phyloP scores from a whole-genome alignment of 306 rosid genomes.

The Rosa persica region DNA sequence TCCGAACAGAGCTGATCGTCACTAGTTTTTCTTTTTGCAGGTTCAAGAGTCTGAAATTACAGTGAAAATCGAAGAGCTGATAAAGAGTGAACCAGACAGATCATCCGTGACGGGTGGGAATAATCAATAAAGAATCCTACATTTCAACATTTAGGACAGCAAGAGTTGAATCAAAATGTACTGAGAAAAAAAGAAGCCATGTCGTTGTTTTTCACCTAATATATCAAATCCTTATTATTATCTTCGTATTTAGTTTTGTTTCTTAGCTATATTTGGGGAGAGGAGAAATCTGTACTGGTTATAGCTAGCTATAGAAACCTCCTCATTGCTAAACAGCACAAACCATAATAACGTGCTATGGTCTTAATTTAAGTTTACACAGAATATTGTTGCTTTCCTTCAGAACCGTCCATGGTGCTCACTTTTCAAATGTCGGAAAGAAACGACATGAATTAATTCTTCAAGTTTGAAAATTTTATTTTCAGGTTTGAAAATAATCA shows the following conservation, averaged over 20 bases:
- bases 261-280: neutral
- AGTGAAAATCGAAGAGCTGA: conserved; percentile 24
- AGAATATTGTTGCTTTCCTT: conserved; percentile 1
- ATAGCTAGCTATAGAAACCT: neutral
- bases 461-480: neutral
- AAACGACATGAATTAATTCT: neutral
- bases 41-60: conserved; percentile 35
- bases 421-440: conserved; percentile 23
- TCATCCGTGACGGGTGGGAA: conserved; percentile 12
- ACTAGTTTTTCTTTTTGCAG: conserved; percentile 22
- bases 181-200: no score
- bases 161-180: conserved; percentile 3
- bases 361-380: neutral
- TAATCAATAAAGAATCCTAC: neutral
- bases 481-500: neutral
- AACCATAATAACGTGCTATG: neutral
- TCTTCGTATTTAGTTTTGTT: neutral
- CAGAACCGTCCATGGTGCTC: conserved; percentile 25
- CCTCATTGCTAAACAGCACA: neutral
- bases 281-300: neutral
- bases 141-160: neutral
- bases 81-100: neutral
- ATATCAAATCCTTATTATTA: neutral
- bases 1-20: neutral
- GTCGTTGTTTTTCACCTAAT: no score